Base-by-base conservation (phyloP, 768 basidiomycete species). In the Symmetrospora coprosmae region DNA sequence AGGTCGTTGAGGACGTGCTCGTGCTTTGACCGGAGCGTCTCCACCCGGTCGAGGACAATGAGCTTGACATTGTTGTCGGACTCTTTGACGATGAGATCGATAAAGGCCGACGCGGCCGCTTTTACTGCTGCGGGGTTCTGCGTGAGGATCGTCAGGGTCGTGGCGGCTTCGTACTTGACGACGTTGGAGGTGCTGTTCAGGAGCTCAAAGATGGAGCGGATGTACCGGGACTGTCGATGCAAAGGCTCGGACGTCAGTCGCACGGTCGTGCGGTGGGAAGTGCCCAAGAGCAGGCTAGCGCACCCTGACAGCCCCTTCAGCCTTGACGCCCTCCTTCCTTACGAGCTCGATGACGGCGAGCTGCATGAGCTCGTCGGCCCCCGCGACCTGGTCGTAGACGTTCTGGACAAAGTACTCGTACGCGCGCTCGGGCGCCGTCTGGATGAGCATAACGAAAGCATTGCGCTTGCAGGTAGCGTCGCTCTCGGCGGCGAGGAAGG, bases 11-110 rank as follows among this genome's bases (percentile, higher is more conserved):
- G 75, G 35, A 96, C 82, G 19, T 58, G 56, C 17, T 87, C 90
- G 72, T 96, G 90, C 69, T 83, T 87, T 4, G 81, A 76, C 41
- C 87, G 81, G 21, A 99, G 77, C 33, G 73, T 74, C 55, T 96
- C 87, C 34, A 99, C 79, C 43, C 94, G 82, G 70, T 92, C 87
- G 25, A 99, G 78, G 17, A 97, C 92, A 61, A 97, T 97, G 43
- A 96, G 80, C 73, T 96, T 97, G 73, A 96, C 92, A 67, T 99
- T 99, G 75, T 97, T 99, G 75, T 97, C 92, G 1, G 90, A 88
- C 73, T 97, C 92, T 74, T 91, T 92, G 72, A 85, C 78, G 62
- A 90, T 83, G 45, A 97, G 81, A 65, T 81, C 85, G 68, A 94
- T 87, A 65, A 92, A 82, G 65, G 81, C 85, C 8, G 83, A 80